Evolutionary conservation across 345 rosid genomes (phyloP).

Genomic region (Draba incana): DNA sequence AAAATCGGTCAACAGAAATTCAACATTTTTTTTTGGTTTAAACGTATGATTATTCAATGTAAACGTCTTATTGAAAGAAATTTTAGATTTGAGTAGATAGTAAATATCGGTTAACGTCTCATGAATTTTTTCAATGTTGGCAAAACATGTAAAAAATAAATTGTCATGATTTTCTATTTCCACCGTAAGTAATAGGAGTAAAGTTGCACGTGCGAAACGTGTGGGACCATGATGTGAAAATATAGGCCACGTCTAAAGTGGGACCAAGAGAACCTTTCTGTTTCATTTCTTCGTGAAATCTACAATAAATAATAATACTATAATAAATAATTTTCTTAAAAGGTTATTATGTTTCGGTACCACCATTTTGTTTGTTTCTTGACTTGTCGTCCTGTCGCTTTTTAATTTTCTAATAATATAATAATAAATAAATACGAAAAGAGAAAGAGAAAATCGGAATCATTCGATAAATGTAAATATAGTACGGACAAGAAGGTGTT

Average conservation of each 20-base stretch:
- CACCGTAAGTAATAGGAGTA: too few species aligned
- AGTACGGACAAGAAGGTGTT: constrained; percentile 61
- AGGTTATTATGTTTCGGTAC: constrained; percentile 37
- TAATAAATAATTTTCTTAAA: too few species aligned
- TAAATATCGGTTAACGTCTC: too few species aligned
- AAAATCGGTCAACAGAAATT: too few species aligned
- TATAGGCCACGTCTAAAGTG: constrained; percentile 36
- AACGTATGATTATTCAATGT: too few species aligned
- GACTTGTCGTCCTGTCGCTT: constrained; percentile 46
- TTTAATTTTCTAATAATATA: constrained; percentile 18
- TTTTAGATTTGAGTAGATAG: too few species aligned
- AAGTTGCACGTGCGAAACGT: constrained; percentile 40
- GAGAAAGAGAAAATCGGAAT: constrained; percentile 32
- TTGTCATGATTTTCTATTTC: neutral
- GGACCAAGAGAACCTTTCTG: constrained; percentile 40
- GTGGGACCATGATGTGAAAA: constrained; percentile 36
- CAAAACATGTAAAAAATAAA: too few species aligned
- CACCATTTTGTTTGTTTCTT: constrained; percentile 43
- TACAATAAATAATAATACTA: neutral
- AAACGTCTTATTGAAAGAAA: too few species aligned
- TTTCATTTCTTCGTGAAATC: constrained; percentile 31
- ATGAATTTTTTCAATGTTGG: too few species aligned
- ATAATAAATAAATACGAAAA: neutral
- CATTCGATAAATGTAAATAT: constrained; percentile 39
- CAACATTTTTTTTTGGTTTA: too few species aligned